Percentiles rank a stretch among this genome's conserved stretches.
These are phyloP conservation scores for Phytopythium sindhum DNA, from an alignment of 352 stramenopile genomes.

Conservation along the genomic window DNA sequence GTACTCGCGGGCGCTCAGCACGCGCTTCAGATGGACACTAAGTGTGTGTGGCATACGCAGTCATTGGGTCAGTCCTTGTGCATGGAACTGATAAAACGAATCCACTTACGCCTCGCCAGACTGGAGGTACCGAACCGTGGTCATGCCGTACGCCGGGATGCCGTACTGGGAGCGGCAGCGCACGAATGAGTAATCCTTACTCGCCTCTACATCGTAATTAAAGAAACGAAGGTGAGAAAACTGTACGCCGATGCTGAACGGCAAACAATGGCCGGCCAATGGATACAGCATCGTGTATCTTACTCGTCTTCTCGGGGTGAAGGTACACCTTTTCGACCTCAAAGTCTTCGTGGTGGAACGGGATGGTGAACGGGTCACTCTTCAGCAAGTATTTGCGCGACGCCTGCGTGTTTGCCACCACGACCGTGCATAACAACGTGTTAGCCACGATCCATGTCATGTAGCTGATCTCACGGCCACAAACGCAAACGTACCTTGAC, in stretches of 20 bases:
- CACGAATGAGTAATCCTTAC: slow-evolving; percentile 86
- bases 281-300: neutral
- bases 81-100: neutral
- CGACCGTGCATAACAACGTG: neutral
- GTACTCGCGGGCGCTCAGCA: slow-evolving; percentile 81
- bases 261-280: neutral
- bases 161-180: slow-evolving; percentile 82
- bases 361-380: slow-evolving; percentile 48
- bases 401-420: slow-evolving; percentile 14
- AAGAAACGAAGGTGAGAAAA: slow-evolving; percentile 6
- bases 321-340: slow-evolving; percentile 87
- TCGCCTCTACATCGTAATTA: slow-evolving; percentile 37
- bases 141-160: slow-evolving; percentile 84
- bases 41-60: neutral
- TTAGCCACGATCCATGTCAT: neutral
- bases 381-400: slow-evolving; percentile 72
- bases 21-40: slow-evolving; percentile 81
- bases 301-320: slow-evolving; percentile 61
- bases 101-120: slow-evolving; percentile 67
- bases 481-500: slow-evolving; percentile 31
- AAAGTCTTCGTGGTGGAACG: slow-evolving; percentile 83
- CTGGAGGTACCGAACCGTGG: slow-evolving; percentile 75
- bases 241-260: neutral
- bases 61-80: neutral
- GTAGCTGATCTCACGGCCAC: neutral